Base-by-base conservation (phyloP, 176 grass and related monocot species). In the Triticum turgidum region DNA sequence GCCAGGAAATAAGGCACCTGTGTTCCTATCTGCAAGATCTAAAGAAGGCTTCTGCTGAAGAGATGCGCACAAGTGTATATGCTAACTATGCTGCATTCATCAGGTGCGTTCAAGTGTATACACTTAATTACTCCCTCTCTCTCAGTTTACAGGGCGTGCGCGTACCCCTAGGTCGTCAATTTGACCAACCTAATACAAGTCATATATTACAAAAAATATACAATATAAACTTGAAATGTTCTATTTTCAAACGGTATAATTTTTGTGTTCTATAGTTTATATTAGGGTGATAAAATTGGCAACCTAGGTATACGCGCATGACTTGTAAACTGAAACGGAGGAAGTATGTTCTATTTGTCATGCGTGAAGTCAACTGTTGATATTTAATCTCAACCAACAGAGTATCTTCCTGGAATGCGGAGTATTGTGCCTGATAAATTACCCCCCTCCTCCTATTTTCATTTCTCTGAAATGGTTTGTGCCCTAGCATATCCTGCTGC, bases 31-130 rank as follows among this genome's bases (percentile, higher is more conserved):
- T 98, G 88, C 97, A 98, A 96, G 97, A 98, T 42, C 76, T 98
- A 62, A 98, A 98, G 88, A 98, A 98, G 85, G 97, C 90, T 90
- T 98, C 97, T 65, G 88, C 97, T 47, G 97, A 98, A 92, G 97
- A 98, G 87, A 98, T 98, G 97, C 94, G 94, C 24, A 94, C 30
- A 89, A 96, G 94, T 81, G 97, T 98, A 65, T 96, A 96, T 81
- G 94, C 97, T 21, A 98, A 98, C 47, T 98, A 98, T 91, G 76
- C 97, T 72, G 86, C 97, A 58, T 98, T 98, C 86, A 98, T 98
- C 70, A 94, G 90, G 96, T 98, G 32, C 87, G 87, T 30, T 92
- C 30, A 87, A 96, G 90, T 83, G 92, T 96, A 69, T 94, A 90
- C 80, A 90, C 94, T 22, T 22, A 95, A 92, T 77, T 98, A 30